phyloP scores from a whole-genome alignment of 495 filamentous ascomycete genomes.

The Trichoderma parareesei region DNA sequence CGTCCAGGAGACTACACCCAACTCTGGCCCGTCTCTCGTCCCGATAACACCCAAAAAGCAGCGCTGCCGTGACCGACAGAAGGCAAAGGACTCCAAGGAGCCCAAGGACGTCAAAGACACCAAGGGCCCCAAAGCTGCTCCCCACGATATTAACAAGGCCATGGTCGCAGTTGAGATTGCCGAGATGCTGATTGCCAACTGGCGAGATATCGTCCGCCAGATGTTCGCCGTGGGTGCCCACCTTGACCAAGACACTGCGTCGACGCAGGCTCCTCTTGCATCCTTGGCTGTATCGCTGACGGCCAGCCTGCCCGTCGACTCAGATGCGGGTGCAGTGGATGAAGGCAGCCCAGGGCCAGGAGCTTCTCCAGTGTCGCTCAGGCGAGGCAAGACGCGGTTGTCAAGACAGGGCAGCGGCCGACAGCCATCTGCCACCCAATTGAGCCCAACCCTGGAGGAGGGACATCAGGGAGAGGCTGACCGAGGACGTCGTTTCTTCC shows the following conservation, averaged over 20 bases:
- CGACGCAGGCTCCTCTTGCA: not conserved
- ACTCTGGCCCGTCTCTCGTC: conserved; percentile 29
- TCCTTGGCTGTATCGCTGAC: not conserved
- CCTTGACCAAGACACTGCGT: not conserved
- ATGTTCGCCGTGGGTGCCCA: conserved; percentile 32
- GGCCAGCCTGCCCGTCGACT: too few species aligned
- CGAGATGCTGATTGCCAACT: conserved; percentile 52
- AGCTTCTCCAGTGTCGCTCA: not conserved
- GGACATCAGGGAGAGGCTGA: not conserved
- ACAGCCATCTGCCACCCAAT: not conserved
- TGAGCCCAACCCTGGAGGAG: not conserved
- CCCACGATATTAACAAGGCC: conserved; percentile 29
- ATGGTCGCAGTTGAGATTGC: conserved; percentile 45
- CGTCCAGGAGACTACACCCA: conserved; percentile 30
- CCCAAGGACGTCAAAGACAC: conserved; percentile 17
- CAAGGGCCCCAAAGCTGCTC: conserved; percentile 18
- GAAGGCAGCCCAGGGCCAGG: not conserved
- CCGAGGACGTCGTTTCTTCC: too few species aligned
- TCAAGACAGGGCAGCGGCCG: not conserved
- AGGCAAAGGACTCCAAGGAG: conserved; percentile 18
- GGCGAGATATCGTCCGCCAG: conserved; percentile 50
- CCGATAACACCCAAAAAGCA: conserved; percentile 27
- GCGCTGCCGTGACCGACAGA: conserved; percentile 26
- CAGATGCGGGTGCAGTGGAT: too few species aligned
- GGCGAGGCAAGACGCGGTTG: not conserved